phyloP scores from a whole-genome alignment of 345 rosid species.

The Acer negundo region DNA sequence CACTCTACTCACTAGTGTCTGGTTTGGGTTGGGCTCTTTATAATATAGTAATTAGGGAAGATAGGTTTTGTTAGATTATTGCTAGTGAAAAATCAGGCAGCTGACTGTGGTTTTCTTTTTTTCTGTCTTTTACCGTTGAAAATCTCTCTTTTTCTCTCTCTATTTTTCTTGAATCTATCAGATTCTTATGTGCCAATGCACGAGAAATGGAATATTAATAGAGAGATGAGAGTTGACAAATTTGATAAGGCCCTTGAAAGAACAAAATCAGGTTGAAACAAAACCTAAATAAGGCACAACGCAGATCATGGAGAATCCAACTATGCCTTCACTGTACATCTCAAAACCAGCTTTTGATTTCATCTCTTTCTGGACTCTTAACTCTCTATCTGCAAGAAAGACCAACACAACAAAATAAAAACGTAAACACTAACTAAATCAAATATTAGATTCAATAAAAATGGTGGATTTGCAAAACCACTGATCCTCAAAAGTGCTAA shows the following conservation, averaged over 20 bases:
- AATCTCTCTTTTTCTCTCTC: slow-evolving; percentile 7
- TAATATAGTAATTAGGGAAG: slow-evolving; percentile 9
- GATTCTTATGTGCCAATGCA: slow-evolving; percentile 27
- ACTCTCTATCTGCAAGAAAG: slow-evolving; percentile 22
- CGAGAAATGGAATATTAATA: slow-evolving; percentile 18
- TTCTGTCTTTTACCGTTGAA: slow-evolving; percentile 8
- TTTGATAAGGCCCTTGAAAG: slow-evolving; percentile 19
- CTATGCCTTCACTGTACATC: slow-evolving; percentile 26
- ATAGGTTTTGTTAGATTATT: slow-evolving; percentile 2
- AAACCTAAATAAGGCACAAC: slow-evolving; percentile 25
- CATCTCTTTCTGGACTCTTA: slow-evolving; percentile 10
- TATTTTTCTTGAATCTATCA: slow-evolving; percentile 1
- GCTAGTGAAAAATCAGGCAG: slow-evolving; percentile 3
- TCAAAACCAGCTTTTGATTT: neutral
- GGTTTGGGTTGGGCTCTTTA: neutral
- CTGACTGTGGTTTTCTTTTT: slow-evolving; percentile 14
- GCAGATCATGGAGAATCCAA: slow-evolving; percentile 39
- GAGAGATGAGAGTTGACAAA: slow-evolving; percentile 29
- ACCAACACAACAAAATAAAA: slow-evolving; percentile 20
- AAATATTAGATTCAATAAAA: neutral
- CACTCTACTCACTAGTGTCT: neutral
- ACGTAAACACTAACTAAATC: neutral
- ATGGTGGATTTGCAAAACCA: slow-evolving; percentile 4
- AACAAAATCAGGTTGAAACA: slow-evolving; percentile 10
- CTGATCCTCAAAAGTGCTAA: slow-evolving; percentile 1